Base-by-base conservation (phyloP, 345 rosid genomes). In the Iberis pinnata region DNA sequence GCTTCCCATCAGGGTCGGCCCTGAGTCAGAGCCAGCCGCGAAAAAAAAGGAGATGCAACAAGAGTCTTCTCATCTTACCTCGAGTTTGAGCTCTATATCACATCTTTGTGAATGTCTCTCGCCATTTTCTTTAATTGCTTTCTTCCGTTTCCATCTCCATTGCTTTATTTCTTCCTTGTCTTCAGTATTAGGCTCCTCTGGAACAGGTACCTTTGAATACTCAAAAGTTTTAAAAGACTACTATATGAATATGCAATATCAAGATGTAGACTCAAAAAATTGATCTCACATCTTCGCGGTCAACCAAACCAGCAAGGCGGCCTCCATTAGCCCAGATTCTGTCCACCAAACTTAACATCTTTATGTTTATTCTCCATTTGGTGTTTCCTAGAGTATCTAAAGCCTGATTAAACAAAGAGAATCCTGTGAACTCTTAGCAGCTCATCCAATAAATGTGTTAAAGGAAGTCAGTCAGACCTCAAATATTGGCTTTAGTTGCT, bases 31-130 rank as follows among this genome's bases (percentile, higher is more conserved):
- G n/a, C n/a, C n/a, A n/a, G n/a, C n/a, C n/a, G n/a, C n/a, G n/a
- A n/a, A n/a, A n/a, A n/a, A n/a, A n/a, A n/a, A n/a, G n/a, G n/a
- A n/a, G n/a, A n/a, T n/a, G n/a, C n/a, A n/a, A n/a, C n/a, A n/a
- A n/a, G n/a, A n/a, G n/a, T n/a, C n/a, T n/a, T n/a, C n/a, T n/a
- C n/a, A n/a, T 63, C 85, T 86, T 84, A 88, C 99, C 53, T 92
- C 78, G 53, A 93, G 96, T 60, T 88, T 88, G 65, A 93, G 96
- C 70, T 93, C 97, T 39, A 73, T 75, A 73, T 88, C 95, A 60
- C 99, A 93, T 48, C 96, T 78, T 56, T 70, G 84, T 36, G 99
- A 81, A 79, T 93, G 87, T 62, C 95, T 76, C 83, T 93, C 99
- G 45, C 79, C 74, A 69, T 93, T 93, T 59, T 75, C 79, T 72